Percentiles rank a stretch among this genome's conserved stretches.
phyloP scores from a whole-genome alignment of 192 early-diverging fungal species.

The Entomortierella parvispora region DNA sequence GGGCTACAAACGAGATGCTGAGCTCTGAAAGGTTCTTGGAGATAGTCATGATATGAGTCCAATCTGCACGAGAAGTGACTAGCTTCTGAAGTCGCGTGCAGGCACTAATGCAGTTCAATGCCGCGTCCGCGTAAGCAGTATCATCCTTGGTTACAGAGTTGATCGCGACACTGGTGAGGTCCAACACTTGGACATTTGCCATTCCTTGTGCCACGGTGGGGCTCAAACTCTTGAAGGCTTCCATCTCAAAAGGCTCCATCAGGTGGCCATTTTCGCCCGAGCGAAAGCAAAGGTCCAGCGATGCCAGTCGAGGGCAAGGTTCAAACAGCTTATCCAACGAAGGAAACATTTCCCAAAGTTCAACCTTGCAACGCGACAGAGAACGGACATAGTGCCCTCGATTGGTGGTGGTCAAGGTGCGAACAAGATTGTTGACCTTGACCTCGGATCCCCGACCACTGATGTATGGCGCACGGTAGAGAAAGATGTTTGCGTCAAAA shows the following conservation, averaged over 20 bases:
- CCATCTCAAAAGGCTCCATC: conserved; percentile 42
- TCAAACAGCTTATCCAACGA: conserved; percentile 31
- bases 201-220: conserved; percentile 23
- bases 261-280: conserved; percentile 34
- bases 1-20: conserved; percentile 45
- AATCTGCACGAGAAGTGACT: conserved; percentile 43
- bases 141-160: conserved; percentile 32
- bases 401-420: conserved; percentile 42
- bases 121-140: conserved; percentile 42
- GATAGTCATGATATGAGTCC: conserved; percentile 40
- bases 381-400: conserved; percentile 42
- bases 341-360: conserved; percentile 49
- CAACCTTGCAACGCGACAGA: conserved; percentile 49
- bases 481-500: conserved; percentile 50
- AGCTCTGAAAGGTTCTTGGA: conserved; percentile 37
- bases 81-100: conserved; percentile 49
- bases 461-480: conserved; percentile 42
- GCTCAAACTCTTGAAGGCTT: conserved; percentile 41
- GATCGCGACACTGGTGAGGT: conserved; percentile 44
- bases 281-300: conserved; percentile 42
- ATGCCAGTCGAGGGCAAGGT: conserved; percentile 32
- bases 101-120: conserved; percentile 38
- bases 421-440: conserved; percentile 33
- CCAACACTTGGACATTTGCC: conserved; percentile 33
- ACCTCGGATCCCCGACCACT: conserved; percentile 40